Evolutionary conservation across 1,284 basidiomycete genomes (phyloP), one percentile per base, ranked within the genome.

Genomic region (Ustilago lituana): DNA sequence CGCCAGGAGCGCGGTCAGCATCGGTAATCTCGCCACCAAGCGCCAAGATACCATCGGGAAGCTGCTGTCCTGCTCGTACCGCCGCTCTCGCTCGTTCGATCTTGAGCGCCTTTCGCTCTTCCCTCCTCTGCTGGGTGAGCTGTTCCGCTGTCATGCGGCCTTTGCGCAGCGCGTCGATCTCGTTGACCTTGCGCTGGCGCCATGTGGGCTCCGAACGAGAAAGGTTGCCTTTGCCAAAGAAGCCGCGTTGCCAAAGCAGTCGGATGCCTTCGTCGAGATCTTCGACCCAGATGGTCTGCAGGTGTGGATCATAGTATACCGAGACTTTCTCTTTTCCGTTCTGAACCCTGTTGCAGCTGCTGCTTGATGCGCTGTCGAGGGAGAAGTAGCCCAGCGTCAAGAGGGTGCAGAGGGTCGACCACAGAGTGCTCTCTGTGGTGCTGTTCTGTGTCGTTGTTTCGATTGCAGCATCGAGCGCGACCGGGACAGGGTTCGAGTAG

Each of bases 151-250:
- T 82, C 45, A 76, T 57, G 22, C 68, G 53, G 15, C 74, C 76
- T 46, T 71, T 74, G 77, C 91, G 91, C 36, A 77, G 43, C 5
- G 66, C 74, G 40, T 66, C 59, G 19, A 82, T 82, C 73, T 71
- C 75, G 32, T 69, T 82, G 59, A 82, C 82, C 73, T 68, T 81
- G 55, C 49, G 83, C 75, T 51, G 82, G 68, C 57, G 44, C 96
- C 95, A 99, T 44, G 89, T 93, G 1, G 95, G 95, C 82, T 98
- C 96, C 82, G 92, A 95, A 51, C 96, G 84, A 32, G 91, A 94
- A 44, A 98, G 84, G 76, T 90, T 90, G 1, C 96, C 96, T 82
- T 98, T 98, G 19, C 96, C 95, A 82, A 98, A 98, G 85, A 98
- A 98, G 0, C 96, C 95, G 57, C 91, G 85, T 39, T 88, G 85